Conservation (phyloP, 2,329 filamentous ascomycete species). For the Fusarium pseudoanthophilum region DNA sequence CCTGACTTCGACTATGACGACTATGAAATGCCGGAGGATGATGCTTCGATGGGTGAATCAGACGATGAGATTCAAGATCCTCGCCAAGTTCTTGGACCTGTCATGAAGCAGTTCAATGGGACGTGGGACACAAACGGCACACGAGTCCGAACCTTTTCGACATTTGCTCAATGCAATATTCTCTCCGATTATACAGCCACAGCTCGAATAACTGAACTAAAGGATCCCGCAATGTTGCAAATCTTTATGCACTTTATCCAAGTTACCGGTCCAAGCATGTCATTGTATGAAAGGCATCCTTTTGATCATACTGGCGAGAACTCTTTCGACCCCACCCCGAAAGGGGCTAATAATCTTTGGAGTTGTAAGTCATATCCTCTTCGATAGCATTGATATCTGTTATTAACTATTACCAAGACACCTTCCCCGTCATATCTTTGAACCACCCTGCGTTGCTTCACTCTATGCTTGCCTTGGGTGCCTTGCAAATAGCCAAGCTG, state of each 20-base stretch:
- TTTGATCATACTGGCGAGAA: conserved; percentile 71
- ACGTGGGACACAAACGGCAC: conserved; percentile 51
- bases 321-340: conserved; percentile 70
- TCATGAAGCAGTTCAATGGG: conserved; percentile 51
- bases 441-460: conserved; percentile 89
- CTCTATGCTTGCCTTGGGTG: conserved; percentile 87
- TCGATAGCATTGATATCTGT: neutral
- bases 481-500: conserved; percentile 87
- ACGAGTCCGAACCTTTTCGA: conserved; percentile 61
- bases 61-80: conserved; percentile 65
- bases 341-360: conserved; percentile 73
- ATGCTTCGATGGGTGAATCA: conserved; percentile 70
- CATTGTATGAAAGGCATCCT: conserved; percentile 86
- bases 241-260: conserved; percentile 94
- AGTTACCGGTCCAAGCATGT: conserved; percentile 86
- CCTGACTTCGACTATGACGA: conserved; percentile 42
- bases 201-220: conserved; percentile 75
- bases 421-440: conserved; percentile 83
- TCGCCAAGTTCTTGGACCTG: conserved; percentile 47
- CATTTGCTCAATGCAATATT: conserved; percentile 59
- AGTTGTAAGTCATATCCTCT: conserved; percentile 60
- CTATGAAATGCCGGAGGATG: conserved; percentile 60
- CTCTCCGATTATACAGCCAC: conserved; percentile 75
- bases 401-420: conserved; percentile 62
- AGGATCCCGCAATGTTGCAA: conserved; percentile 80